Evolutionary conservation across 192 early-diverging fungal species (phyloP).

Genomic region (Obelidium mucronatum): DNA sequence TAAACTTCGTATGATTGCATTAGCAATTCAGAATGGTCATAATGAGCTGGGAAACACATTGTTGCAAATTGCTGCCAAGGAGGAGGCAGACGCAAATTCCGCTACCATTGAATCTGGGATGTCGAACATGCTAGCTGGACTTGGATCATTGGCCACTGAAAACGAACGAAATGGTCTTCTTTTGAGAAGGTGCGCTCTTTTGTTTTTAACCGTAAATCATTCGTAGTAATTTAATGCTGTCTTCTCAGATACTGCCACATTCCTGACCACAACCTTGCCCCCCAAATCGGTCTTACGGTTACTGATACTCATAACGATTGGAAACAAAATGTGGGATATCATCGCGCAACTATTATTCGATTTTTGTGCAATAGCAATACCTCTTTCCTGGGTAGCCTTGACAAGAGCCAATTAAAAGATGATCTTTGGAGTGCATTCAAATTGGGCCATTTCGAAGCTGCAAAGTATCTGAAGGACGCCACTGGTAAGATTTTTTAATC

Average conservation of each 20-base stretch:
- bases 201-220: neutral
- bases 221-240: neutral
- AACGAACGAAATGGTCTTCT: neutral
- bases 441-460: constrained; percentile 12
- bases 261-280: constrained; percentile 10
- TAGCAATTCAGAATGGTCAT: constrained; percentile 19
- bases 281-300: constrained; percentile 20
- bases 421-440: constrained; percentile 17
- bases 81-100: neutral
- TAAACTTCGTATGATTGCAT: constrained; percentile 15
- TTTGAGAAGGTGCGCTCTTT: constrained; percentile 4
- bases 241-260: constrained; percentile 18
- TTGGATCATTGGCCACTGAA: neutral
- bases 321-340: neutral
- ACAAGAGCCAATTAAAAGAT: constrained; percentile 2
- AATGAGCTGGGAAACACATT: neutral
- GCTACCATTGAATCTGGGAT: neutral
- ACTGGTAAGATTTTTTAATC: too few relatives aligned
- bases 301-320: neutral
- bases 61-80: neutral
- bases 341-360: neutral
- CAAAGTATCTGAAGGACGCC: constrained; percentile 14
- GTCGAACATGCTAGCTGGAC: constrained; percentile 20
- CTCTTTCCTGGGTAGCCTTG: neutral
- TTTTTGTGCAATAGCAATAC: constrained; percentile 7